These are phyloP conservation scores for Podospora pseudocomata DNA, from an alignment of 495 filamentous ascomycete species.

Conservation along the genomic window DNA sequence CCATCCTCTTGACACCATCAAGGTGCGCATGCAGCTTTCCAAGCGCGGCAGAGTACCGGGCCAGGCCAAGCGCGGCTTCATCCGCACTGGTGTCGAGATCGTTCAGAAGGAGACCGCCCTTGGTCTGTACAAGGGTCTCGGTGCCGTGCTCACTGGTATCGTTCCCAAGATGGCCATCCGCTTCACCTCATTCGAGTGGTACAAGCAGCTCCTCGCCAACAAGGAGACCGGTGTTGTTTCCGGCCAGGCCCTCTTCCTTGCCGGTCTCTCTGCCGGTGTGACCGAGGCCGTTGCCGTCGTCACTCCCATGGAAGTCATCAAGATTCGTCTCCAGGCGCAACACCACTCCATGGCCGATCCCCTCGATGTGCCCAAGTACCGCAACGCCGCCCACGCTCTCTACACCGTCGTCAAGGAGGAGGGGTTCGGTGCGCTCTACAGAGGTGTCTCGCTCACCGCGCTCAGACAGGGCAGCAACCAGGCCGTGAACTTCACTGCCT, in stretches of 20 bases:
- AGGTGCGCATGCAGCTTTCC: slow-evolving; percentile 99
- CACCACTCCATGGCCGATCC: slow-evolving; percentile 93
- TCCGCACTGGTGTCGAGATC: slow-evolving; percentile 82
- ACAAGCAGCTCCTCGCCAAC: slow-evolving; percentile 78
- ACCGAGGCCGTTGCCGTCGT: slow-evolving; percentile 95
- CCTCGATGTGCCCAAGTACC: slow-evolving; percentile 89
- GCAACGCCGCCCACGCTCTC: slow-evolving; percentile 91
- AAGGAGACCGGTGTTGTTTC: slow-evolving; percentile 58
- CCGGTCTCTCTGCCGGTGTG: slow-evolving; percentile 86
- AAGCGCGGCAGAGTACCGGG: slow-evolving; percentile 77
- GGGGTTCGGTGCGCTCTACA: slow-evolving; percentile 80
- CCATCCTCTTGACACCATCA: slow-evolving; percentile 95
- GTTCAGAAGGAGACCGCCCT: slow-evolving; percentile 84
- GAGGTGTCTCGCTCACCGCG: slow-evolving; percentile 89
- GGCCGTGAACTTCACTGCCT: slow-evolving; percentile 98
- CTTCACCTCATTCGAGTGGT: slow-evolving; percentile 95
- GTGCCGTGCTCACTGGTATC: slow-evolving; percentile 93
- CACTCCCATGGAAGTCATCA: slow-evolving; percentile 97
- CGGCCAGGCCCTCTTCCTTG: slow-evolving; percentile 78
- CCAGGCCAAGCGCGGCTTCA: slow-evolving; percentile 75
- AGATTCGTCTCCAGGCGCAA: slow-evolving; percentile 96
- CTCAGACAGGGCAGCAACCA: slow-evolving; percentile 95
- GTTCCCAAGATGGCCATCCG: slow-evolving; percentile 99
- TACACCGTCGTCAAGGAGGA: slow-evolving; percentile 92
- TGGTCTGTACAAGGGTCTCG: slow-evolving; percentile 83